Evolutionary conservation across 2,329 filamentous ascomycete genomes (phyloP).

Genomic region (Colletotrichum sp.): DNA sequence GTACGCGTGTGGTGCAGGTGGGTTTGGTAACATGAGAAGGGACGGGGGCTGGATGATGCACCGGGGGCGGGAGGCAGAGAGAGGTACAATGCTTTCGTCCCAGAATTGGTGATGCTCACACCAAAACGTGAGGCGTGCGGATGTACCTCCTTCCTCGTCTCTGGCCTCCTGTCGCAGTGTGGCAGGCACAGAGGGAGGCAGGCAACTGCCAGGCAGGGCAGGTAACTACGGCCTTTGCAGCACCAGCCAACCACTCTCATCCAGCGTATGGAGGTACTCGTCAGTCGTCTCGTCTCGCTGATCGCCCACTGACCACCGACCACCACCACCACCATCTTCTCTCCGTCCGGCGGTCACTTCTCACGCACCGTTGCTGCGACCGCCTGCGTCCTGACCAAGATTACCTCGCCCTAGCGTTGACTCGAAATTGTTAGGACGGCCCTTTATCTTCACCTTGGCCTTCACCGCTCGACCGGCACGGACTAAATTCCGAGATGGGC

Average conservation of each 20-base stretch:
- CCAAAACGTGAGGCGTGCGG: neutral
- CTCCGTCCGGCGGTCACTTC: neutral
- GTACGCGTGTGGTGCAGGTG: neutral
- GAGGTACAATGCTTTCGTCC: neutral
- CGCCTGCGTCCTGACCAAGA: neutral
- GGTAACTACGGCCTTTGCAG: neutral
- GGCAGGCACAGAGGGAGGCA: neutral
- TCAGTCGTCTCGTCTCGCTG: neutral
- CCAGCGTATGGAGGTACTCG: neutral
- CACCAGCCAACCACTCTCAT: neutral
- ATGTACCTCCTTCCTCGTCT: neutral
- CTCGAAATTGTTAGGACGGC: neutral
- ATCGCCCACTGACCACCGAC: neutral
- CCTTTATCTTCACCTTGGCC: neutral
- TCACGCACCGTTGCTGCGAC: neutral
- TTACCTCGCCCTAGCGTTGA: neutral
- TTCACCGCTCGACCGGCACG: slow-evolving; percentile 6
- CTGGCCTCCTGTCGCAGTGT: neutral
- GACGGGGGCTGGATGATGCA: neutral
- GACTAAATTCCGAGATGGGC: neutral
- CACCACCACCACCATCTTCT: neutral
- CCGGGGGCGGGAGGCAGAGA: neutral
- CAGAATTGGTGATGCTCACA: neutral
- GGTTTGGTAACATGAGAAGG: neutral
- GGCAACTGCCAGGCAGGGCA: neutral